Conservation (phyloP, 179 eudicot genomes). For the Gypsophila paniculata region DNA sequence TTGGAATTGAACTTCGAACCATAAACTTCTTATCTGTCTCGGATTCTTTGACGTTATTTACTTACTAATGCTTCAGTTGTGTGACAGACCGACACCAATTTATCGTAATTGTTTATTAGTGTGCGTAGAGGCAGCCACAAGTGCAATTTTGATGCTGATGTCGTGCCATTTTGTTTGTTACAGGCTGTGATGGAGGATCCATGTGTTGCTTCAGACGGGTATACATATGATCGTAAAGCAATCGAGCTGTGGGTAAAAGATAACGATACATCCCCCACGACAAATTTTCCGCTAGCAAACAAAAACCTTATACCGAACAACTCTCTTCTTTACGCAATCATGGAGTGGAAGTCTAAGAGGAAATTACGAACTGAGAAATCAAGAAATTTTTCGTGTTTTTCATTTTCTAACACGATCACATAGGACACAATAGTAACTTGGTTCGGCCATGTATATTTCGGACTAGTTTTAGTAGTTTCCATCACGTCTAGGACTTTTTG, state of each 20-base stretch:
- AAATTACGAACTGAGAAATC: conserved; percentile 10
- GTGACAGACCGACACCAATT: no score
- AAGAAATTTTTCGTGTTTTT: not conserved
- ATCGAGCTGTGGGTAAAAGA: conserved; percentile 62
- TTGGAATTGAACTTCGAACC: no score
- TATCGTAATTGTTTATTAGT: no score
- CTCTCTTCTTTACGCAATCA: conserved; percentile 61
- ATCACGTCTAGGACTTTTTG: not conserved
- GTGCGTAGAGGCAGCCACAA: no score
- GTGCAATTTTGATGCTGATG: not conserved
- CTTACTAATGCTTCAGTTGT: no score
- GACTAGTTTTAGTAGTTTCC: not conserved
- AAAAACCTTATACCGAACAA: conserved; percentile 54
- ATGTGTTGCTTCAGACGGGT: conserved; percentile 86
- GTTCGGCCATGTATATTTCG: no score
- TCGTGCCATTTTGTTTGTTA: not conserved
- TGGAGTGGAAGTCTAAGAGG: conserved; percentile 58
- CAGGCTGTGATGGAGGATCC: conserved; percentile 92
- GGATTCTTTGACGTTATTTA: no score
- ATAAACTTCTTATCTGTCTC: no score
- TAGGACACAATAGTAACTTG: not conserved
- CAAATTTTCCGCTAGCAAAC: conserved; percentile 47
- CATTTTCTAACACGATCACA: conserved; percentile 17
- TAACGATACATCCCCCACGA: conserved; percentile 62
- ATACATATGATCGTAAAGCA: conserved; percentile 73